These are phyloP conservation scores for Amylostereum chailletii DNA, from an alignment of 1,284 basidiomycete species.

Conservation along the genomic window DNA sequence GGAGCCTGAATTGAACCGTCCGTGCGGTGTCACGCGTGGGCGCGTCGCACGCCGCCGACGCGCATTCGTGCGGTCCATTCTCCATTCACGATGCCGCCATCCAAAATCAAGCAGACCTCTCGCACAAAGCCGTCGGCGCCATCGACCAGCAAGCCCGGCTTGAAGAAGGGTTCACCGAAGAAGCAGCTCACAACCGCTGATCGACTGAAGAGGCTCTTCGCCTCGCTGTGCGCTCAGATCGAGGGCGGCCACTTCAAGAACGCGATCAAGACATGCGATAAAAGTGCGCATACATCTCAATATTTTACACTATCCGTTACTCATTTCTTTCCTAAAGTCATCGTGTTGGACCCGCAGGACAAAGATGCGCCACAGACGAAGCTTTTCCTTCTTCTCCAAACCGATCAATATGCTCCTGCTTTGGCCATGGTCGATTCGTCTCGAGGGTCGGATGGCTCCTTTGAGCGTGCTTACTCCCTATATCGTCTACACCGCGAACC, in stretches of 20 bases:
- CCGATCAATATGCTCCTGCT: constrained; percentile 64
- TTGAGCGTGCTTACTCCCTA: constrained; percentile 74
- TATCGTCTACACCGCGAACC: constrained; percentile 71
- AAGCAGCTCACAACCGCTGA: constrained; percentile 48
- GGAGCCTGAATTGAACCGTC: too few relatives aligned
- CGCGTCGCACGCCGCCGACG: too few relatives aligned
- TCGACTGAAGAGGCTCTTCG: constrained; percentile 63
- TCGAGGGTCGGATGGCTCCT: constrained; percentile 30
- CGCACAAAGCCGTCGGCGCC: constrained; percentile 1
- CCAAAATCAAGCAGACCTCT: constrained; percentile 8
- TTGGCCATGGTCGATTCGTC: constrained; percentile 39
- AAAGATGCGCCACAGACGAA: constrained; percentile 70
- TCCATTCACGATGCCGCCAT: constrained; percentile 5
- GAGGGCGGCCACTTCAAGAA: constrained; percentile 76
- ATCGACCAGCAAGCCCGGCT: constrained; percentile 1
- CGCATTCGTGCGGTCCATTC: too few relatives aligned
- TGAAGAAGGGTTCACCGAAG: constrained; percentile 24
- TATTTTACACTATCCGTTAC: constrained; percentile 5
- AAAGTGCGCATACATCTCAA: constrained; percentile 45
- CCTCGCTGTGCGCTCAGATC: constrained; percentile 74
- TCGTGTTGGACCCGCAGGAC: constrained; percentile 60
- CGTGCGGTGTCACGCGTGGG: too few relatives aligned
- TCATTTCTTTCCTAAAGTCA: constrained; percentile 37
- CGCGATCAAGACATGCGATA: constrained; percentile 83
- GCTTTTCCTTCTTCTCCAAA: constrained; percentile 76